phyloP scores from a whole-genome alignment of 768 basidiomycete genomes.

The Calocera viscosa region DNA sequence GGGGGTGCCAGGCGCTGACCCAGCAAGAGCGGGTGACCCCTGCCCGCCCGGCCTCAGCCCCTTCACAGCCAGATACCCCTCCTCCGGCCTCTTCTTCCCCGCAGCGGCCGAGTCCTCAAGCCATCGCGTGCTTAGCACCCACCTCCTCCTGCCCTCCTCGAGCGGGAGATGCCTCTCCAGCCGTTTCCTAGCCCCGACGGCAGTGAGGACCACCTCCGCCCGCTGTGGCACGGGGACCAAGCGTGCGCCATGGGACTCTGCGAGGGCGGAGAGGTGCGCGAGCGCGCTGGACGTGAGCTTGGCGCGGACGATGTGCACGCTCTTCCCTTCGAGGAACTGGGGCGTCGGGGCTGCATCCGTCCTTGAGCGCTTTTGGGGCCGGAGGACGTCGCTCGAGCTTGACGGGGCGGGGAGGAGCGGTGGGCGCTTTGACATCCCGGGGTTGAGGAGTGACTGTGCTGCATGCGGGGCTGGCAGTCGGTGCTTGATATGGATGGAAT shows the following conservation, averaged over 20 bases:
- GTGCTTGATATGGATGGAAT: not conserved
- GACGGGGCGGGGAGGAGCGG: not conserved
- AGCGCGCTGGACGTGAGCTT: conserved; percentile 24
- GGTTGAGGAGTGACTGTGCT: not conserved
- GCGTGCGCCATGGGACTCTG: conserved; percentile 19
- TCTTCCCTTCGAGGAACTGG: conserved; percentile 29
- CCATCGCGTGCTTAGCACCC: not conserved
- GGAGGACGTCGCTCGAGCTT: not conserved
- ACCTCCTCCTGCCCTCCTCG: not conserved
- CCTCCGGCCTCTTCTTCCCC: not conserved
- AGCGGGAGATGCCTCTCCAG: conserved; percentile 49
- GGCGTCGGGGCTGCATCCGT: not conserved
- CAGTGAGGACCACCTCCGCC: conserved; percentile 57
- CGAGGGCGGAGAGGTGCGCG: conserved; percentile 22
- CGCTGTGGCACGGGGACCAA: conserved; percentile 29
- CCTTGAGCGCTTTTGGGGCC: not conserved
- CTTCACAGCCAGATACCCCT: not conserved
- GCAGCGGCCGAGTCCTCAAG: not conserved
- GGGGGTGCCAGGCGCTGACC: not conserved
- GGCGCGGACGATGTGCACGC: conserved; percentile 26
- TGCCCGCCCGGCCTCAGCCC: not conserved
- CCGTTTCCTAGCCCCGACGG: conserved; percentile 50
- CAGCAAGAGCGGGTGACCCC: not conserved
- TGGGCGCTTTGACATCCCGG: not conserved
- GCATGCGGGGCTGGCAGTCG: not conserved